A percentile compares a stretch with the other conserved stretches of the same genome.
Conservation (phyloP, 495 filamentous ascomycete species). For the Cairneyella variabilis region DNA sequence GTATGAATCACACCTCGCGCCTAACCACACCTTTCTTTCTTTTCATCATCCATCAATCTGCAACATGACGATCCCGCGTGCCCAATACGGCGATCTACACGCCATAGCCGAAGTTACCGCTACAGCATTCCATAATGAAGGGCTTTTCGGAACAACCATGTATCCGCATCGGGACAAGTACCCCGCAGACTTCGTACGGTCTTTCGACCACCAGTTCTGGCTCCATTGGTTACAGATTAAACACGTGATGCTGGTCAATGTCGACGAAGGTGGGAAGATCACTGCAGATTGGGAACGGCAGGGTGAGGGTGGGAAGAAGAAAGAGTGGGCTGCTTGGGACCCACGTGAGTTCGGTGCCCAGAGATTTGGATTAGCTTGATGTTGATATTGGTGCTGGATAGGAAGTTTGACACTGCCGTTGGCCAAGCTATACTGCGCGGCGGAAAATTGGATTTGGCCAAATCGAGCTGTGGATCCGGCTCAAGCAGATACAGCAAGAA, state of each 20-base stretch:
- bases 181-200: neutral
- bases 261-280: conserved; percentile 2
- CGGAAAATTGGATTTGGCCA: neutral
- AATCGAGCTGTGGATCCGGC: conserved; percentile 6
- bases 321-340: neutral
- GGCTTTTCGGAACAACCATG: conserved; percentile 3
- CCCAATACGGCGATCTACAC: neutral
- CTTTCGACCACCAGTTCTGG: neutral
- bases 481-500: neutral
- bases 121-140: conserved; percentile 2
- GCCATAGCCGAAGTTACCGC: neutral
- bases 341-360: neutral
- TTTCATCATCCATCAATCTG: too few relatives aligned
- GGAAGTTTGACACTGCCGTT: neutral
- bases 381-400: neutral
- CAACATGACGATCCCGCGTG: neutral
- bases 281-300: conserved; percentile 6
- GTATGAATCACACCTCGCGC: too few relatives aligned
- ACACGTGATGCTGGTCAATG: neutral
- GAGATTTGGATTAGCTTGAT: neutral
- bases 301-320: neutral
- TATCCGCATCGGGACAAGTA: conserved; percentile 2
- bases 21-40: too few relatives aligned
- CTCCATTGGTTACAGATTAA: neutral
- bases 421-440: neutral